A percentile compares a stretch with the other conserved stretches of the same genome.
These are phyloP conservation scores for Thermothielavioides terrestris DNA, from an alignment of 495 filamentous ascomycete genomes.

Conservation along the genomic window DNA sequence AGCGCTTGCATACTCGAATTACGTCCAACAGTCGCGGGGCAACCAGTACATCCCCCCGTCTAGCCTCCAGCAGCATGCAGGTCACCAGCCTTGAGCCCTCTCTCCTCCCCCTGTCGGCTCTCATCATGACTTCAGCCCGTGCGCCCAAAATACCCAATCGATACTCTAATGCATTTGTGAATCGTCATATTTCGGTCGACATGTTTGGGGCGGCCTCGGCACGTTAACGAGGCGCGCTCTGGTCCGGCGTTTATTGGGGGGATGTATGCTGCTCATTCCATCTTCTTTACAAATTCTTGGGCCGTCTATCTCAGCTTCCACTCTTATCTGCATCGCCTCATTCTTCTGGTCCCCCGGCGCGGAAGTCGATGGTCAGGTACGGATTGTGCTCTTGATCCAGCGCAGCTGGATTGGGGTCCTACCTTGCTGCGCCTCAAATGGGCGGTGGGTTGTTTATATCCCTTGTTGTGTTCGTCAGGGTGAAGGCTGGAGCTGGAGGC, in stretches of 20 bases:
- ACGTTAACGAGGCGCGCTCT: conserved; percentile 17
- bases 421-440: background rate
- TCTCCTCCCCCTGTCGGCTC: conserved; percentile 2
- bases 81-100: conserved; percentile 41
- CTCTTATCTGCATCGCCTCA: conserved; percentile 9
- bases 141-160: conserved; percentile 41
- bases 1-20: conserved; percentile 53
- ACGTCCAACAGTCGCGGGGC: conserved; percentile 45
- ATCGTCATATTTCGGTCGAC: conserved; percentile 30
- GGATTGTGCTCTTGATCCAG: background rate
- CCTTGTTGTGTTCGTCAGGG: background rate
- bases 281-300: conserved; percentile 18
- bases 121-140: conserved; percentile 26
- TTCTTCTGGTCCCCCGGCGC: background rate
- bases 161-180: conserved; percentile 43
- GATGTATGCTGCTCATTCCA: conserved; percentile 23
- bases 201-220: conserved; percentile 15
- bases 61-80: conserved; percentile 46
- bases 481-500: background rate
- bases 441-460: background rate
- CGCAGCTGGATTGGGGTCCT: background rate
- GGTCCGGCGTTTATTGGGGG: conserved; percentile 25
- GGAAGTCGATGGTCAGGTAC: background rate
- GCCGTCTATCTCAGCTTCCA: conserved; percentile 6
- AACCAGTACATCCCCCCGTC: conserved; percentile 47